These are phyloP conservation scores for Pleurotus cornucopiae DNA, from an alignment of 768 basidiomycete species.

Conservation along the genomic window DNA sequence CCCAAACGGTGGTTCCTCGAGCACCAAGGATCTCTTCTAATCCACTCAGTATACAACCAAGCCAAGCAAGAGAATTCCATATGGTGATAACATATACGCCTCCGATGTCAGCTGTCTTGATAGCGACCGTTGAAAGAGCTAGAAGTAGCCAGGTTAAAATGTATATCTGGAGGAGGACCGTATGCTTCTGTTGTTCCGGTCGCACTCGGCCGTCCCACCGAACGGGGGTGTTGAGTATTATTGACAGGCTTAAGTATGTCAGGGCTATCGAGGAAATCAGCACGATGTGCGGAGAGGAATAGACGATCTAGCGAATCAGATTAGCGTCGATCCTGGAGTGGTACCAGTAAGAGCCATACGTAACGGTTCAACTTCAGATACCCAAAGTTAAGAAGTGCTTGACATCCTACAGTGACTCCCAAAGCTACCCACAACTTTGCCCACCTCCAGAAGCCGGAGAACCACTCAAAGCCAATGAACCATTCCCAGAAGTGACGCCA, in stretches of 20 bases:
- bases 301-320: slow-evolving; percentile 43
- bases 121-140: slow-evolving; percentile 40
- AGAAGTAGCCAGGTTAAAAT: slow-evolving; percentile 54
- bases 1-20: slow-evolving; percentile 10
- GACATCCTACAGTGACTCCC: slow-evolving; percentile 36
- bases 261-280: slow-evolving; percentile 38
- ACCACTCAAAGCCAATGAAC: slow-evolving; percentile 20
- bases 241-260: slow-evolving; percentile 38
- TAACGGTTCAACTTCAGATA: slow-evolving; percentile 58
- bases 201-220: slow-evolving; percentile 22
- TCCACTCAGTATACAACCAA: slow-evolving; percentile 37
- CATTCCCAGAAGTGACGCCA: slow-evolving; percentile 17
- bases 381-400: slow-evolving; percentile 42
- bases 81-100: slow-evolving; percentile 54
- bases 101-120: slow-evolving; percentile 39
- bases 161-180: slow-evolving; percentile 47
- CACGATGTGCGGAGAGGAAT: slow-evolving; percentile 50
- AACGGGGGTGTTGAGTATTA: slow-evolving; percentile 31
- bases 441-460: slow-evolving; percentile 40
- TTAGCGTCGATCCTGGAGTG: neutral
- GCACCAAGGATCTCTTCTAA: slow-evolving; percentile 24
- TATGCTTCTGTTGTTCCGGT: slow-evolving; percentile 40
- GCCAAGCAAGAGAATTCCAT: slow-evolving; percentile 45
- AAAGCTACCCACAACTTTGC: slow-evolving; percentile 63
- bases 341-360: slow-evolving; percentile 35